phyloP scores from a whole-genome alignment of 2,329 filamentous ascomycete genomes.

The Neopestalotiopsis rosae region DNA sequence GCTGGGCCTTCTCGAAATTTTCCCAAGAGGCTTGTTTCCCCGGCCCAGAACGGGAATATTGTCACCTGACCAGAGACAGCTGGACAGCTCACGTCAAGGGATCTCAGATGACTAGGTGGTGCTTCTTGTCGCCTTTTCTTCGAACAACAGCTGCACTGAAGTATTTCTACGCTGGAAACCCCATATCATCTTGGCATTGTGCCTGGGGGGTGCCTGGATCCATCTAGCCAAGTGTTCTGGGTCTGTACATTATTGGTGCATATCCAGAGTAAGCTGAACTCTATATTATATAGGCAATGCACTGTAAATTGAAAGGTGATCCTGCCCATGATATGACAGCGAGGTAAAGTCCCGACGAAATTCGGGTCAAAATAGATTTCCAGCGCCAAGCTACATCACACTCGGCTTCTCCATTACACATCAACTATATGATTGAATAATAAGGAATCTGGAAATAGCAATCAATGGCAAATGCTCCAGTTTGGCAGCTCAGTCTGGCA shows the following conservation, averaged over 20 bases:
- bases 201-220: not conserved
- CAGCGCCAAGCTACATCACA: too few species aligned
- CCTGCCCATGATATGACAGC: not conserved
- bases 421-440: not conserved
- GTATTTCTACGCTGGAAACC: too few species aligned
- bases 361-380: not conserved
- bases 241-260: not conserved
- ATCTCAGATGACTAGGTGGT: not conserved
- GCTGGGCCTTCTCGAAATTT: not conserved
- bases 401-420: too few species aligned
- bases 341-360: not conserved
- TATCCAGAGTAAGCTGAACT: not conserved
- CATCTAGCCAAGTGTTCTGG: too few species aligned
- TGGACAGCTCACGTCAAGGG: not conserved
- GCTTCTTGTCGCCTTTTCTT: too few species aligned
- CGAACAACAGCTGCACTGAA: too few species aligned
- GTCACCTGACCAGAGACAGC: not conserved
- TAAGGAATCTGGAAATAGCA: not conserved
- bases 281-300: not conserved
- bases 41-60: not conserved
- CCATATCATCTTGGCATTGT: not conserved
- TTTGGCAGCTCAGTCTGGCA: not conserved
- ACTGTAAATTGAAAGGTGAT: not conserved
- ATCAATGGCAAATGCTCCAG: not conserved
- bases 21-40: not conserved